phyloP scores from a whole-genome alignment of 768 basidiomycete genomes.

The Trametes elegans region DNA sequence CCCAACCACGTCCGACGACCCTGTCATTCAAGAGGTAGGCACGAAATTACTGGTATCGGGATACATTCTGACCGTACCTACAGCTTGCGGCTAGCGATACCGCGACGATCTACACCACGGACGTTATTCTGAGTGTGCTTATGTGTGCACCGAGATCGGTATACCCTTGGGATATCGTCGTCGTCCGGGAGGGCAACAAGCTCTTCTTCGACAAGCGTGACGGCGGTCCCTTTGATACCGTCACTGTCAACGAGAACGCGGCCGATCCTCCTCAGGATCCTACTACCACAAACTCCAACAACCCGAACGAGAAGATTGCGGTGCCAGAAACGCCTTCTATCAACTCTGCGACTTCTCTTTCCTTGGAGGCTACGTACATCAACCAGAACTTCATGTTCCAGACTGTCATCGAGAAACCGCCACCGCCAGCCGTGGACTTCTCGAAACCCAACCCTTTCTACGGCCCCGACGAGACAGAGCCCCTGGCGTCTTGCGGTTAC shows the following conservation, averaged over 20 bases:
- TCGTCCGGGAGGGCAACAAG: constrained; percentile 88
- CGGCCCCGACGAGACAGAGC: constrained; percentile 88
- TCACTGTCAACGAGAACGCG: constrained; percentile 99
- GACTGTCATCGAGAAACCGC: constrained; percentile 72
- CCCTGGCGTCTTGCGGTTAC: constrained; percentile 94
- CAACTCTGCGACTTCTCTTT: constrained; percentile 90
- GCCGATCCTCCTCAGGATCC: constrained; percentile 90
- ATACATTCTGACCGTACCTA: not conserved
- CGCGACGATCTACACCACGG: constrained; percentile 90
- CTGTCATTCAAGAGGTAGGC: constrained; percentile 85
- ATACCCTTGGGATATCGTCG: constrained; percentile 98
- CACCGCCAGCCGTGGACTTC: constrained; percentile 68
- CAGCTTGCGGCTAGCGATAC: constrained; percentile 79
- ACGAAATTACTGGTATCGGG: not conserved
- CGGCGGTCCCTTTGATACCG: constrained; percentile 94
- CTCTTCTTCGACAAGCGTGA: constrained; percentile 97
- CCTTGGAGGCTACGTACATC: constrained; percentile 97
- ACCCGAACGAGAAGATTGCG: constrained; percentile 62
- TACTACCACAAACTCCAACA: constrained; percentile 72
- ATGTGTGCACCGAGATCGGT: constrained; percentile 96
- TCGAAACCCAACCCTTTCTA: constrained; percentile 95
- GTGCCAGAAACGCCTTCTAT: constrained; percentile 76
- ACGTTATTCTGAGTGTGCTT: constrained; percentile 90
- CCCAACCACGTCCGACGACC: constrained; percentile 96
- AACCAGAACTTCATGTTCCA: constrained; percentile 99